These are phyloP conservation scores for Petunia hybrid DNA, from an alignment of 305 asterid species.

Conservation along the genomic window DNA sequence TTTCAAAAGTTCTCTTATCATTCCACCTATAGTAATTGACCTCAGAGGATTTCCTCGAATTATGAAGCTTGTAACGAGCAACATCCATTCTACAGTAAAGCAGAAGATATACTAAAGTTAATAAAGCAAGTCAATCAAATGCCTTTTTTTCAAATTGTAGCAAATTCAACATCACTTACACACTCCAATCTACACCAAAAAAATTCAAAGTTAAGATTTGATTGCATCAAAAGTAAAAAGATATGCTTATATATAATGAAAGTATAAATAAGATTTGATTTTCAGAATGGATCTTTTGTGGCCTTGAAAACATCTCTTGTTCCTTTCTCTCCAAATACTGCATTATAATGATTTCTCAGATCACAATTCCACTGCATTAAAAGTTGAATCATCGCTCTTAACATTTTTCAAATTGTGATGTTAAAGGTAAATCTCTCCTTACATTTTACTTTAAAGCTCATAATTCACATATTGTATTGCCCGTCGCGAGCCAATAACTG, in stretches of 20 bases:
- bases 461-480: not conserved
- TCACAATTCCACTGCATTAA: not conserved
- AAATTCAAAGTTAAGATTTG: too few species aligned
- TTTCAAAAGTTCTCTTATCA: slow-evolving; percentile 50
- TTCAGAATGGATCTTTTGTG: not conserved
- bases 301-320: too few species aligned
- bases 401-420: slow-evolving; percentile 12
- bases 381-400: not conserved
- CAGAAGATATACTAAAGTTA: slow-evolving; percentile 31
- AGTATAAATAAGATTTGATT: not conserved
- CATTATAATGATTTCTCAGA: too few species aligned
- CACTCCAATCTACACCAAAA: too few species aligned
- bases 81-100: slow-evolving; percentile 85
- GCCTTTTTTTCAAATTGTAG: not conserved
- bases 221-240: too few species aligned
- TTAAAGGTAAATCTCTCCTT: not conserved
- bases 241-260: too few species aligned
- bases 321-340: too few species aligned
- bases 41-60: slow-evolving; percentile 56
- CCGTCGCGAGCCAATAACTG: not conserved
- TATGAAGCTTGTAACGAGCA: slow-evolving; percentile 83
- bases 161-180: not conserved
- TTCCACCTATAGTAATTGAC: slow-evolving; percentile 43
- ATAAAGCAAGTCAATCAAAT: not conserved
- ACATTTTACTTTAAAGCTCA: not conserved